Base-by-base conservation (phyloP, 768 basidiomycete species). In the Leucosporidium scottii region DNA sequence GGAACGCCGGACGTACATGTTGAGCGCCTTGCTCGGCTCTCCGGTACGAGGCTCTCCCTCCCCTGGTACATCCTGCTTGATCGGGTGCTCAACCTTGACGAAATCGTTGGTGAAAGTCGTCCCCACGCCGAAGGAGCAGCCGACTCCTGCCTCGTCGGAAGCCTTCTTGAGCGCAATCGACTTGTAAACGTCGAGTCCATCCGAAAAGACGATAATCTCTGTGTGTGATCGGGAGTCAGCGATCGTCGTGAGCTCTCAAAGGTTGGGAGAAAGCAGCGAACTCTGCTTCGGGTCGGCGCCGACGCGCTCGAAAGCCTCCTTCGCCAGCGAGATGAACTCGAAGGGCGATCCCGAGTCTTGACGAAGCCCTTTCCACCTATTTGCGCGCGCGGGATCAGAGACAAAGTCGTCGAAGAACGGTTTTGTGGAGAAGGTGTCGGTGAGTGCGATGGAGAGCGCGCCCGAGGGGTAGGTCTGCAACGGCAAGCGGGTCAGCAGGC, bases 331-430 rank as follows among this genome's bases (percentile, higher is more conserved):
- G 6, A 86, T 91, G 75, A 91, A 98, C n/a, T 76, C 78, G 66
- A 88, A 83, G 0, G 94, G 92, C 74, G 94, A 87, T 5, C 96
- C 96, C 1, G 90, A 93, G 77, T 99, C 96, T 76, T 99, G 96
- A 25, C 94, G 85, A 18, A 99, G 81, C 0, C 88, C 87, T 8
- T 81, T 79, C 94, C 94, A 98, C 51, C 84, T 83, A 15, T 79
- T 76, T 0, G 87, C 90, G 3, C 85, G 84, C 44, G 81, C 83
- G 1, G 83, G 82, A 71, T 79, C 66, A 17, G 75, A 54, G 15
- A 68, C 72, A 53, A 89, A 85, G 72, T 87, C 87, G 79, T 85
- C 83, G 81, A 91, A 93, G 80, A 97, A 98, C 0, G 84, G 86
- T 39, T 84, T 79, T 2, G 89, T 90, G 9, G 93, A 89, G 78